Base-by-base conservation (phyloP, 176 grass and related monocot species). In the Cocos nucifera region DNA sequence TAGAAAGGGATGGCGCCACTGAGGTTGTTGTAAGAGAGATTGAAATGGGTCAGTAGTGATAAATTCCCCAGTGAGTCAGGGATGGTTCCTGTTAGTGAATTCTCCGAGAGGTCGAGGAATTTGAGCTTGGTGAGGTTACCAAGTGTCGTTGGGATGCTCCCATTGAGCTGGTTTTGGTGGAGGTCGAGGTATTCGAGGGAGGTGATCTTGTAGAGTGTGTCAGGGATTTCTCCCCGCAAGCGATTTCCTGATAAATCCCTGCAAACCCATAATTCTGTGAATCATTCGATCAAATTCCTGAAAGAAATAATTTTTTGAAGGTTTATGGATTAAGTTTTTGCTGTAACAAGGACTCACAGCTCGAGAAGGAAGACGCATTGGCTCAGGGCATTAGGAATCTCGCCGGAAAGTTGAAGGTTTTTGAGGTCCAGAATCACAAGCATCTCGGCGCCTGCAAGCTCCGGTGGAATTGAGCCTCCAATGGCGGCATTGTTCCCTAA, bases 291-390 rank as follows among this genome's bases (percentile, higher is more conserved):
- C 57, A 61, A 6, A 72, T 52, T 52, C 32, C 18, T 56, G 67
- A 82, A 77, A 70, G n/a, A 63, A 44, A 69, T 62, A 52, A 58
- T 66, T 71, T 81, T 39, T 81, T 39, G 17, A 55, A 67, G 57
- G 12, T 57, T 48, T 57, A 12, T 3, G 10, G 35, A 12, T 14
- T 14, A 2, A 14, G 35, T 12, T 44, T 44, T 44, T 12, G 10
- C 10, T 14, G 35, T 44, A 3, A 6, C 8, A 44, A 4, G 17
- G 63, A 92, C 93, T 92, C 58, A 98, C 93, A 98, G 64, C 67
- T 89, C 81, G 73, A 98, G 93, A 78, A 98, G 75, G 70, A 89
- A 89, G 39, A 61, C 49, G 71, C 88, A 98, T 58, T 86, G 85
- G 72, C 71, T 86, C 4, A 98, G 76, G 27, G 79, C 78, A 1